Evolutionary conservation across 73 alveolate genomes (phyloP).

Genomic region (Effrenium voratum): DNA sequence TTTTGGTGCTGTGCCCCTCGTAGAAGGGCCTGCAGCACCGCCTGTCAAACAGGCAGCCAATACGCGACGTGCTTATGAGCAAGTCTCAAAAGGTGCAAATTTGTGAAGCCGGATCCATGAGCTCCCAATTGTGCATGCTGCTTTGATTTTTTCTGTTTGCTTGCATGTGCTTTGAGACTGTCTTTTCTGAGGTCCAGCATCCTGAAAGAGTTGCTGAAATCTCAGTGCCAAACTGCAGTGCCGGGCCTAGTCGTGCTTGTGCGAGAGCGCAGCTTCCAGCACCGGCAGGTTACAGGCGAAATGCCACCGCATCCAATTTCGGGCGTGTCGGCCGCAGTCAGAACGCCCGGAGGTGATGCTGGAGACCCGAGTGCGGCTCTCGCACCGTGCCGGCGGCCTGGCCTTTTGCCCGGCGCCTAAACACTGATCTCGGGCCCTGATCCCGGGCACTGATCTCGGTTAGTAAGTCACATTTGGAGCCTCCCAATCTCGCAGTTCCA

Average conservation of each 20-base stretch:
- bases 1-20: slow-evolving; percentile 36
- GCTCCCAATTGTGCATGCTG: background rate
- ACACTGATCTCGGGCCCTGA: too few relatives aligned
- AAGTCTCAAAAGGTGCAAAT: background rate
- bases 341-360: slow-evolving; percentile 32
- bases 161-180: background rate
- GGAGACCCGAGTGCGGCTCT: slow-evolving; percentile 73
- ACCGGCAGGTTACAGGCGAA: too few relatives aligned
- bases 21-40: slow-evolving; percentile 25
- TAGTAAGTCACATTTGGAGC: too few relatives aligned
- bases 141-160: background rate
- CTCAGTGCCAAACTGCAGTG: slow-evolving; percentile 80
- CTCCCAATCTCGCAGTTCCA: too few relatives aligned
- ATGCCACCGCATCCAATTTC: too few relatives aligned
- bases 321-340: too few relatives aligned
- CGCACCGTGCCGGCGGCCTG: slow-evolving; percentile 83
- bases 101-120: background rate
- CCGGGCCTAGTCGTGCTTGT: background rate
- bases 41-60: slow-evolving; percentile 8
- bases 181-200: slow-evolving; percentile 55
- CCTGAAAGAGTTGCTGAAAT: slow-evolving; percentile 79
- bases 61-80: background rate
- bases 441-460: too few relatives aligned
- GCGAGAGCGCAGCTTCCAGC: too few relatives aligned
- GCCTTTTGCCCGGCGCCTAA: slow-evolving; percentile 35